A percentile compares a stretch with the other conserved stretches of the same genome.
phyloP scores from a whole-genome alignment of 805 yeast genomes.

The Wickerhamomyces strasburgensis region DNA sequence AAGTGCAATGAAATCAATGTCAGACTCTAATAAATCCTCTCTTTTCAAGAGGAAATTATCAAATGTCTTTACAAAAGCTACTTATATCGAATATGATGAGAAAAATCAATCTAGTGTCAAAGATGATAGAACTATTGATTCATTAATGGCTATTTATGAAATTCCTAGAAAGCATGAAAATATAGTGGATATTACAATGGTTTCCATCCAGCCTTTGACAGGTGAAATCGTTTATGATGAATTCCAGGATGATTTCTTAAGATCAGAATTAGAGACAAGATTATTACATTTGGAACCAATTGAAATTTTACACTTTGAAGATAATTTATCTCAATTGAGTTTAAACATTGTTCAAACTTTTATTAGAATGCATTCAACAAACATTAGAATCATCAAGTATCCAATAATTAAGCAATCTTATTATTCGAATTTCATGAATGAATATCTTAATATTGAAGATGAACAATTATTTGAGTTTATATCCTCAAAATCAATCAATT shows the following conservation, averaged over 20 bases:
- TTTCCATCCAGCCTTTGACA: conserved; percentile 65
- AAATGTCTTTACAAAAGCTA: conserved; percentile 74
- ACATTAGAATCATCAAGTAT: conserved; percentile 13
- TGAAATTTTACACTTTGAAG: conserved; percentile 55
- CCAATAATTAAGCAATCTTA: conserved; percentile 12
- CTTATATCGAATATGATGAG: conserved; percentile 64
- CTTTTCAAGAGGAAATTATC: conserved; percentile 68
- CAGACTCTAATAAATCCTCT: conserved; percentile 43
- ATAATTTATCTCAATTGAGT: conserved; percentile 22
- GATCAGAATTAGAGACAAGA: conserved; percentile 70
- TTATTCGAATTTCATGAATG: conserved; percentile 14
- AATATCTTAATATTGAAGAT: conserved; percentile 6
- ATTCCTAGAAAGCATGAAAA: neutral
- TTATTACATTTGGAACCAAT: conserved; percentile 69
- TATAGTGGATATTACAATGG: conserved; percentile 34
- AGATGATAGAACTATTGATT: conserved; percentile 33
- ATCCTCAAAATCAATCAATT: conserved; percentile 13
- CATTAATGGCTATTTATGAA: conserved; percentile 43
- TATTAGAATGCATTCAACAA: conserved; percentile 24
- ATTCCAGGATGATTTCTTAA: conserved; percentile 53
- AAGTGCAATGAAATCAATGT: conserved; percentile 59
- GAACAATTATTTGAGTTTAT: conserved; percentile 27
- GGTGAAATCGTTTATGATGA: conserved; percentile 74
- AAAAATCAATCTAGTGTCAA: conserved; percentile 21
- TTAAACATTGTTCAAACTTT: conserved; percentile 14